Conservation (phyloP, 495 filamentous ascomycete genomes). For the Aspergillus taichungensis region DNA sequence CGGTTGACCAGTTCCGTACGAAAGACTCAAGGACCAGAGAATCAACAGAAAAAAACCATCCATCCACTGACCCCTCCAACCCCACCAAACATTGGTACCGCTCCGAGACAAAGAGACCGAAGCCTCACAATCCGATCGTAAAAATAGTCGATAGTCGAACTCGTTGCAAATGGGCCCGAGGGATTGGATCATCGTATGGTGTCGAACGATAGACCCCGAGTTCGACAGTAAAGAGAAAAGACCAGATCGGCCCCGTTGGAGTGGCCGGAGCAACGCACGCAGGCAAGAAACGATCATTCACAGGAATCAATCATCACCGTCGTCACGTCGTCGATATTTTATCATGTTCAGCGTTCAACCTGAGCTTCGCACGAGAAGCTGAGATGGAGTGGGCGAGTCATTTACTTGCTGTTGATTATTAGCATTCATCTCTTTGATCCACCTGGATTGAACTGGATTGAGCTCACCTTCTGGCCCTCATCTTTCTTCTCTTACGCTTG, state of each 20-base stretch:
- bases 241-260: conserved; percentile 21
- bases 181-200: conserved; percentile 19
- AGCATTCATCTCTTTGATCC: conserved; percentile 7
- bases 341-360: conserved; percentile 41
- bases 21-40: conserved; percentile 19
- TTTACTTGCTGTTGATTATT: conserved; percentile 59
- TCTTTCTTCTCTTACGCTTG: conserved; percentile 99
- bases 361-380: conserved; percentile 38
- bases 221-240: conserved; percentile 19
- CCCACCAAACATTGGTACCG: conserved; percentile 32
- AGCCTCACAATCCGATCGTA: conserved; percentile 5
- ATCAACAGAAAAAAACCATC: conserved; percentile 9
- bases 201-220: conserved; percentile 31
- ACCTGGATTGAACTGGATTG: not conserved
- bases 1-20: conserved; percentile 37
- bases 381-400: conserved; percentile 54
- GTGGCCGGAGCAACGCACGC: conserved; percentile 8
- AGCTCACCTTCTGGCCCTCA: conserved; percentile 81
- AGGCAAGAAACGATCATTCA: conserved; percentile 24
- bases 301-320: conserved; percentile 22
- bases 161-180: conserved; percentile 19
- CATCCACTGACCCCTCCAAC: conserved; percentile 24
- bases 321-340: conserved; percentile 29
- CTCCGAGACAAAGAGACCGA: conserved; percentile 18
- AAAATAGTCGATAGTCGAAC: conserved; percentile 15